Conservation (phyloP, 306 rosid species). For the Trifolium fragiferum region DNA sequence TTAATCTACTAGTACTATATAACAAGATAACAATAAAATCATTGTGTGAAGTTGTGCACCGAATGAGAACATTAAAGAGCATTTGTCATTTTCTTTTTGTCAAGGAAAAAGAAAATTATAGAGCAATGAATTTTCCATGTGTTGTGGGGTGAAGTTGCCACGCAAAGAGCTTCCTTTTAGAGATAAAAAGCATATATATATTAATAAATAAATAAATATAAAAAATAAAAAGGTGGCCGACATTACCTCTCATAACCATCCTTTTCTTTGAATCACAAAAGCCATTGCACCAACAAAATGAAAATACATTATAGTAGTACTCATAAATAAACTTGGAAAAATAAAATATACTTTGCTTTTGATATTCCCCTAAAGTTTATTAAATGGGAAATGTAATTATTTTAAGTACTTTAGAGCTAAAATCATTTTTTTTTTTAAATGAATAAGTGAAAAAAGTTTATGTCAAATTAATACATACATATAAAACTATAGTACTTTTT, state of each 20-base stretch:
- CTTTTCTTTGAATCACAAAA: conserved; percentile 37
- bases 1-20: too few relatives aligned
- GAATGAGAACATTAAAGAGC: not conserved
- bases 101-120: not conserved
- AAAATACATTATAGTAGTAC: not conserved
- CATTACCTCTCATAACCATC: conserved; percentile 53
- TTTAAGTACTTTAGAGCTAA: too few relatives aligned
- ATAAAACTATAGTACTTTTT: too few relatives aligned
- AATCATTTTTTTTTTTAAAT: too few relatives aligned
- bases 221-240: conserved; percentile 63
- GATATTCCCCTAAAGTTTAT: too few relatives aligned
- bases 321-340: not conserved
- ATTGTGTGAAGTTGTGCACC: not conserved
- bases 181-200: conserved; percentile 38
- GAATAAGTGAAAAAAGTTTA: too few relatives aligned
- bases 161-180: conserved; percentile 46
- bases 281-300: conserved; percentile 28
- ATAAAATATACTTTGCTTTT: not conserved
- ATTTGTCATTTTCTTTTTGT: conserved; percentile 8
- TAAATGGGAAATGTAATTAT: too few relatives aligned
- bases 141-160: conserved; percentile 59
- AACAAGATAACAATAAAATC: not conserved
- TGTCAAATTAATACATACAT: too few relatives aligned
- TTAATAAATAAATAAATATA: not conserved
- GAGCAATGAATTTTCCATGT: conserved; percentile 49